Conservation (phyloP, 1,284 basidiomycete species). For the Malassezia furfur region DNA sequence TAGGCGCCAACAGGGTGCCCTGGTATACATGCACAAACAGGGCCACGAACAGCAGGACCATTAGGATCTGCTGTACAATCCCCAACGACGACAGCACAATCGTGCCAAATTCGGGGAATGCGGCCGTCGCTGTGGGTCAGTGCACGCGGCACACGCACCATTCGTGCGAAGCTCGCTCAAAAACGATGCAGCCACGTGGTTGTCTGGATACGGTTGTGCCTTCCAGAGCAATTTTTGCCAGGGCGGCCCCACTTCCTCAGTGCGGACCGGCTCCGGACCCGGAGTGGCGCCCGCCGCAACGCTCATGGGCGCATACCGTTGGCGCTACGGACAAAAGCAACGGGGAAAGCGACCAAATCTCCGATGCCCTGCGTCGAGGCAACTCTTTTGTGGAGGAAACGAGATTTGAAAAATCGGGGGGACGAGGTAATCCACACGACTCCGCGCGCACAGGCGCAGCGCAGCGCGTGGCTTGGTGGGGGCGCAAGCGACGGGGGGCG, state of each 20-base stretch:
- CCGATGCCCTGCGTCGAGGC: too few relatives aligned
- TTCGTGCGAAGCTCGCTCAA: conserved; percentile 58
- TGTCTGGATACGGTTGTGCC: conserved; percentile 66
- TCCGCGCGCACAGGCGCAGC: too few relatives aligned
- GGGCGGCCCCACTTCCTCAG: neutral
- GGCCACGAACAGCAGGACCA: conserved; percentile 25
- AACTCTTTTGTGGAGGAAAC: too few relatives aligned
- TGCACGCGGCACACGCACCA: conserved; percentile 1
- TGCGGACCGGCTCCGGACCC: too few relatives aligned
- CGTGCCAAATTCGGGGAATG: conserved; percentile 57
- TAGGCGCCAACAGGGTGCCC: conserved; percentile 10
- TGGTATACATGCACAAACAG: conserved; percentile 28
- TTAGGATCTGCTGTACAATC: conserved; percentile 24
- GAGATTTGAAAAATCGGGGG: too few relatives aligned
- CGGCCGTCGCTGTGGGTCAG: conserved; percentile 23
- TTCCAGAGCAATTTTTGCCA: conserved; percentile 85
- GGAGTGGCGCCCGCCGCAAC: too few relatives aligned
- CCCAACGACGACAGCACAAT: conserved; percentile 57
- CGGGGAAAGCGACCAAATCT: too few relatives aligned
- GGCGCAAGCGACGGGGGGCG: too few relatives aligned
- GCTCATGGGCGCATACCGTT: too few relatives aligned
- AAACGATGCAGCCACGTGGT: conserved; percentile 70
- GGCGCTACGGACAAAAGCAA: too few relatives aligned
- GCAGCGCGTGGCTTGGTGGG: too few relatives aligned
- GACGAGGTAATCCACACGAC: too few relatives aligned